Conservation (phyloP, 305 asterid species). For the Fraxinus greggii region DNA sequence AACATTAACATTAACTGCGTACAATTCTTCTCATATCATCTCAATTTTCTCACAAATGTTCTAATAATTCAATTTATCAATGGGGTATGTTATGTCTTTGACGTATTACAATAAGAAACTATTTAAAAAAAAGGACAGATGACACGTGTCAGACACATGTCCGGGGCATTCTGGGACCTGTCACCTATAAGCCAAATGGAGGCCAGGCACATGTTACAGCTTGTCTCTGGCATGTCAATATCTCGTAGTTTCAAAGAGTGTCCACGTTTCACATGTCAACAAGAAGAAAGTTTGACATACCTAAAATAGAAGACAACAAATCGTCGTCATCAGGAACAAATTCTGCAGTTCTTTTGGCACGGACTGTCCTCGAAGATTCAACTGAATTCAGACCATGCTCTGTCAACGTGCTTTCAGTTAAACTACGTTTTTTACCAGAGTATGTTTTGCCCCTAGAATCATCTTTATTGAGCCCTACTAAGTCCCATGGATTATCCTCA, state of each 20-base stretch:
- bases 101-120: background rate
- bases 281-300: conserved; percentile 36
- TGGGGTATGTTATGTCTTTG: background rate
- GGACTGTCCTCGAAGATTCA: conserved; percentile 68
- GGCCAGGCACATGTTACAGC: background rate
- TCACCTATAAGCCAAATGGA: background rate
- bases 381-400: conserved; percentile 78
- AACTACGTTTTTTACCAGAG: conserved; percentile 76
- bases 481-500: conserved; percentile 53
- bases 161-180: background rate
- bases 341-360: conserved; percentile 48
- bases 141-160: background rate
- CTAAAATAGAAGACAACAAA: conserved; percentile 86
- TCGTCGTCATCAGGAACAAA: conserved; percentile 82
- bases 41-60: background rate
- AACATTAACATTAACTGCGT: background rate
- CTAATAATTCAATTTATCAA: background rate
- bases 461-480: conserved; percentile 49
- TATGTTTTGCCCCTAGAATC: conserved; percentile 65
- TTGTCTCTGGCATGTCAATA: background rate
- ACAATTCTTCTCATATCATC: background rate
- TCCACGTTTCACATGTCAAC: background rate
- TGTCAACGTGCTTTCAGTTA: conserved; percentile 81
- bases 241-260: background rate
- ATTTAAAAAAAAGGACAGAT: background rate